Conservation (phyloP, 305 asterid species). For the Rubia tinctorum region DNA sequence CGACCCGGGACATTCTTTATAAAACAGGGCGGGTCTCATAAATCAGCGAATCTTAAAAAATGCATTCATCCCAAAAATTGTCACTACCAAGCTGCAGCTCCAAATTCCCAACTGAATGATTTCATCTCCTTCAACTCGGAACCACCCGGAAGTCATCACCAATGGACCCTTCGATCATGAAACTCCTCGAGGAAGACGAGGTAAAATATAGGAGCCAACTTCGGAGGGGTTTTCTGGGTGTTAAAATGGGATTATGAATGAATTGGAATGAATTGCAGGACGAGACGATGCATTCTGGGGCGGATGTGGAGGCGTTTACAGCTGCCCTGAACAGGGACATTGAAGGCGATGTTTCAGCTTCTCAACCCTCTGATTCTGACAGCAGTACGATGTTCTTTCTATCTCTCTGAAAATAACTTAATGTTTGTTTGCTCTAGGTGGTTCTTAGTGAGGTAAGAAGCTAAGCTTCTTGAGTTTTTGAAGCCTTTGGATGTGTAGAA, state of each 20-base stretch:
- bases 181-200: constrained; percentile 91
- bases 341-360: constrained; percentile 62
- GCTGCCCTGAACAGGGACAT: constrained; percentile 96
- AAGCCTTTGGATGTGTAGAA: neutral
- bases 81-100: neutral
- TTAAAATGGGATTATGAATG: constrained; percentile 6
- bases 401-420: neutral
- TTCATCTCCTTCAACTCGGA: neutral
- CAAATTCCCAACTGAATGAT: neutral
- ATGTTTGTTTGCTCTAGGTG: neutral
- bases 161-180: constrained; percentile 84
- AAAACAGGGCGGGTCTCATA: neutral
- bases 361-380: constrained; percentile 55
- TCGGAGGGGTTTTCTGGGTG: neutral
- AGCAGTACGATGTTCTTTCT: constrained; percentile 31
- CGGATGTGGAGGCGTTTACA: constrained; percentile 92
- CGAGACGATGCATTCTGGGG: constrained; percentile 97
- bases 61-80: neutral
- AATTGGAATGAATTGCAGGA: constrained; percentile 41
- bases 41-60: neutral
- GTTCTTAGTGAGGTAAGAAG: neutral
- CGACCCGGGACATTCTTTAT: neutral
- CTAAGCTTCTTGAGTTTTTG: neutral
- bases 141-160: neutral
- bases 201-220: constrained; percentile 18